Evolutionary conservation across 306 rosid genomes (phyloP).

Genomic region (Pterocarpus macrocarpus): DNA sequence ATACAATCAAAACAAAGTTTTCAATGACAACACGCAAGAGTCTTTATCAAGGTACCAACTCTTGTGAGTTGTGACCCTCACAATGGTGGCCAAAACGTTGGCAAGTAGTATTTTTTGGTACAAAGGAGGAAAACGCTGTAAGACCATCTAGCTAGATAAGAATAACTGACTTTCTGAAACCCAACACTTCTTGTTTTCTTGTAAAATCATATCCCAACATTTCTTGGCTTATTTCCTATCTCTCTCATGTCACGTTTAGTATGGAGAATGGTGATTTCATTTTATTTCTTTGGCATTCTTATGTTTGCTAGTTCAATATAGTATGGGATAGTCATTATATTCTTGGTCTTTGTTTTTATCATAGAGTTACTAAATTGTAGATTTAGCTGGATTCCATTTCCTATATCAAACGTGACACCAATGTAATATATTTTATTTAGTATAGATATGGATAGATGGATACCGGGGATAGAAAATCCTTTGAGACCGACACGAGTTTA

Average conservation of each 20-base stretch:
- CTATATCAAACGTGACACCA: background rate
- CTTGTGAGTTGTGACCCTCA: no score
- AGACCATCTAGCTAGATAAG: background rate
- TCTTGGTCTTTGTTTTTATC: no score
- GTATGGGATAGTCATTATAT: background rate
- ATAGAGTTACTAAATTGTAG: no score
- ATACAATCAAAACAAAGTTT: background rate
- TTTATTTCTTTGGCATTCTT: background rate
- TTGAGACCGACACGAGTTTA: no score
- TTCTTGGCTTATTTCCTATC: no score
- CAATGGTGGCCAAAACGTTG: background rate
- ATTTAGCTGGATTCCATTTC: no score
- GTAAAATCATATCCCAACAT: no score
- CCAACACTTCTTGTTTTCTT: background rate
- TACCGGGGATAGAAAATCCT: no score
- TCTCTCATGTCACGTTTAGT: background rate
- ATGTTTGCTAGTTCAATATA: background rate
- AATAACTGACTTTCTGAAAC: background rate
- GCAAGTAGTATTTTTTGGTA: no score
- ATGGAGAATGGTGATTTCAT: background rate
- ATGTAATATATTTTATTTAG: background rate
- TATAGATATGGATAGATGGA: no score
- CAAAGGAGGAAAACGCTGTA: background rate
- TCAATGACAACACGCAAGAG: constrained; percentile 11
- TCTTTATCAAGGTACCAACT: background rate